Conservation (phyloP, 2,329 filamentous ascomycete species). For the Fonsecaea erecta region DNA sequence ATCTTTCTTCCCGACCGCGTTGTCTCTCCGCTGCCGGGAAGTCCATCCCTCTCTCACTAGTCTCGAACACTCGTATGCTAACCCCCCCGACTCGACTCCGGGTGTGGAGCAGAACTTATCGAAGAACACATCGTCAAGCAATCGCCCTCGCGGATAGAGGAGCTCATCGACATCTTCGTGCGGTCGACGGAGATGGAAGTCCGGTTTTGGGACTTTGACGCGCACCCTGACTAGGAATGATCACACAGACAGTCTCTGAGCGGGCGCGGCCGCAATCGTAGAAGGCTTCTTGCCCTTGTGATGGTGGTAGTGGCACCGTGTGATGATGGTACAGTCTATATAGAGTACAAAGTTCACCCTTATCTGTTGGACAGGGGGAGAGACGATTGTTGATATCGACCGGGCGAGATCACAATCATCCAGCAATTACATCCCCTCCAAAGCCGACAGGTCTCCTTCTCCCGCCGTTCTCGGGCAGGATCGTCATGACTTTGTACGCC, state of each 20-base stretch:
- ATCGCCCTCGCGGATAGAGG: slow-evolving; percentile 75
- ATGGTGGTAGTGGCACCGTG: not conserved
- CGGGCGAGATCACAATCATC: not conserved
- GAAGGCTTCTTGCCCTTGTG: not conserved
- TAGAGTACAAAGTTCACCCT: not conserved
- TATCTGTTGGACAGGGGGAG: not conserved
- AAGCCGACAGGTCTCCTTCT: slow-evolving; percentile 84
- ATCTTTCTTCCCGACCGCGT: not conserved
- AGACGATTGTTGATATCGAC: not conserved
- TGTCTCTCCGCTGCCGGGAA: not conserved
- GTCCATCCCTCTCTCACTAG: not conserved
- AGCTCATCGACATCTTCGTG: slow-evolving; percentile 81
- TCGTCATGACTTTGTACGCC: slow-evolving; percentile 90
- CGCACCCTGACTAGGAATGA: slow-evolving; percentile 36
- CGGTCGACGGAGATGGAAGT: slow-evolving; percentile 82
- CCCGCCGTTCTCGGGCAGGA: slow-evolving; percentile 79
- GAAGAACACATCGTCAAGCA: slow-evolving; percentile 76
- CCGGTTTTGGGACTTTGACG: slow-evolving; percentile 74
- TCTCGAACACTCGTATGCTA: not conserved
- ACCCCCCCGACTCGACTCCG: not conserved
- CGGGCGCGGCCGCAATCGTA: too few species aligned
- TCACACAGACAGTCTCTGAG: not conserved
- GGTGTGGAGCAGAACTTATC: slow-evolving; percentile 62
- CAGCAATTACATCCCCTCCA: slow-evolving; percentile 65
- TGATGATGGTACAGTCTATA: not conserved